Base-by-base conservation (phyloP, 2,329 filamentous ascomycete species). In the Cercospora sp. region DNA sequence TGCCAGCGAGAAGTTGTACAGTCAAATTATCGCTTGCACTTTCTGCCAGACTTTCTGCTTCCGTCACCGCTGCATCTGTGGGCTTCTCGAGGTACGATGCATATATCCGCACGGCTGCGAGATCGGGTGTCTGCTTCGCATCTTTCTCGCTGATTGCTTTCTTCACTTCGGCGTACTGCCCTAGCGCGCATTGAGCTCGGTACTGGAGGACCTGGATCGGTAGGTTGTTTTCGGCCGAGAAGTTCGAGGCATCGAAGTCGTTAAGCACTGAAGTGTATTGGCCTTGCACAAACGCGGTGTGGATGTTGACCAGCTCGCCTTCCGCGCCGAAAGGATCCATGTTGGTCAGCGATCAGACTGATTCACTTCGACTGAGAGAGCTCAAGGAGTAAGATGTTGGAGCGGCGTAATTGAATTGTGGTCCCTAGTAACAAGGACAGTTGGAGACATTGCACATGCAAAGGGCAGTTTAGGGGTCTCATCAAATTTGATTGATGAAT, bases 1-100 rank as follows among this genome's bases (percentile, higher is more conserved):
- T 94, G n/a, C 91, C 94, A 30, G 87, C 90, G 7, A 94, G 81
- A 45, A 97, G 83, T 83, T 97, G 93, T 36, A 98, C 93, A 0
- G 86, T 89, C 63, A 87, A 81, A 77, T 97, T 96, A 68, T 95
- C 92, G 26, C 84, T 84, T 23, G 85, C 84, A 16, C 87, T 85
- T 69, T 87, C 85, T 1, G 87, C 88, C 28, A 98, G 85, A 74
- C 87, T 86, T 81, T 94, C 81, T 7, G 92, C 92, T 45, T 86
- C 84, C 8, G 89, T 86, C 5, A 81, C 68, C 2, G 78, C 77
- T 62, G 75, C 77, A n/a, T 77, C 74, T 59, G 75, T 75, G 30
- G 68, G 70, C 51, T 69, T 70, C 13, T 68, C 60, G 60, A 75
- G 71, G 72, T 89, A 87, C 76, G 90, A 85, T 7, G 94, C 94